These are phyloP conservation scores for Mortierella sp. DNA, from an alignment of 371 early-diverging fungal species.

Conservation along the genomic window DNA sequence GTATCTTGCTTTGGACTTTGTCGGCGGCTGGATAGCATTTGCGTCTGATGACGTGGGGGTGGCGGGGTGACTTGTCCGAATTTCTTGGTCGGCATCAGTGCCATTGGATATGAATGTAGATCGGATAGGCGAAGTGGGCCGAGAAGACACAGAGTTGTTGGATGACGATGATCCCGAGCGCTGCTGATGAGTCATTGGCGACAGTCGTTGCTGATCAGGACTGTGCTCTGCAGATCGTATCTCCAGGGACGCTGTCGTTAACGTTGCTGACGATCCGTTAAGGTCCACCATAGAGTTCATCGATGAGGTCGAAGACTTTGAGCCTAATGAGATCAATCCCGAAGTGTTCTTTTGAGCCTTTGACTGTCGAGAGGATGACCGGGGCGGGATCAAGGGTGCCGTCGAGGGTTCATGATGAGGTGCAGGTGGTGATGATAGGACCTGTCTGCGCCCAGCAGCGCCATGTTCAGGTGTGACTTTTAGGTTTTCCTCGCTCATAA, in stretches of 20 bases:
- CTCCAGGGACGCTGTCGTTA: slow-evolving; percentile 20
- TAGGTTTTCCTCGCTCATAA: slow-evolving; percentile 43
- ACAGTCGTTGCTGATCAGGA: slow-evolving; percentile 7
- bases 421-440: slow-evolving; percentile 31
- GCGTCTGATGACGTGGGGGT: not conserved
- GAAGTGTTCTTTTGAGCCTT: slow-evolving; percentile 17
- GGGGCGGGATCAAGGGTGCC: slow-evolving; percentile 40
- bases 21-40: not conserved
- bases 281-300: slow-evolving; percentile 29
- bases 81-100: not conserved
- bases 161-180: slow-evolving; percentile 19
- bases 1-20: slow-evolving; percentile 10
- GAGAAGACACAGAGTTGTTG: slow-evolving; percentile 22
- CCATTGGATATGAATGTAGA: slow-evolving; percentile 4
- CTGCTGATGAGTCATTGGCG: slow-evolving; percentile 17
- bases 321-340: slow-evolving; percentile 13
- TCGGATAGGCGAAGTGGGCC: slow-evolving; percentile 4
- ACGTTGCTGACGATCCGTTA: slow-evolving; percentile 34
- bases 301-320: slow-evolving; percentile 36
- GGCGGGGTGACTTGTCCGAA: not conserved
- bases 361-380: slow-evolving; percentile 49
- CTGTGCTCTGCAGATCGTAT: slow-evolving; percentile 20
- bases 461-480: slow-evolving; percentile 1
- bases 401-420: slow-evolving; percentile 16
- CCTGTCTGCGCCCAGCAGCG: slow-evolving; percentile 23